phyloP scores from a whole-genome alignment of 169 alveolate species.

The Plasmodium billcollinsi region DNA sequence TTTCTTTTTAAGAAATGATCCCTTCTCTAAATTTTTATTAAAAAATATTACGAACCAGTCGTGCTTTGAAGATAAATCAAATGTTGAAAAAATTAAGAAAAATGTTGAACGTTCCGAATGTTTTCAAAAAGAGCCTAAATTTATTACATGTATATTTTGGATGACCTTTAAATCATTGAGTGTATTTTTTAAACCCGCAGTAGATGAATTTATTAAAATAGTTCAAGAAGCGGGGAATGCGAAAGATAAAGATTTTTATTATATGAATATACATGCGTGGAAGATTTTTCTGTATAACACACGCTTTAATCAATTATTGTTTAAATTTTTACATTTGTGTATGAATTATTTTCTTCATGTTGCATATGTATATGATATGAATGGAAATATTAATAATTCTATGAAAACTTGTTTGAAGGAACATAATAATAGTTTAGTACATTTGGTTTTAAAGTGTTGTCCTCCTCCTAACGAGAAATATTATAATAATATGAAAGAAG shows the following conservation, averaged over 20 bases:
- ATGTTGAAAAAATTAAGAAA: slow-evolving; percentile 74
- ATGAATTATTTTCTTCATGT: slow-evolving; percentile 77
- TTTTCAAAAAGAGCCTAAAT: slow-evolving; percentile 82
- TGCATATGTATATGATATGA: slow-evolving; percentile 69
- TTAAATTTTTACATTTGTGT: slow-evolving; percentile 80
- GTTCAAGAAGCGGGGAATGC: slow-evolving; percentile 63
- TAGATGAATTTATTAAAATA: slow-evolving; percentile 83
- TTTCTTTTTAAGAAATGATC: slow-evolving; percentile 64
- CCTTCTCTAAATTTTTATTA: slow-evolving; percentile 37
- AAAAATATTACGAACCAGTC: slow-evolving; percentile 32
- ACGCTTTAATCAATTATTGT: slow-evolving; percentile 69
- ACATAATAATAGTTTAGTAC: slow-evolving; percentile 37
- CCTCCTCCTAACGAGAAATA: slow-evolving; percentile 58
- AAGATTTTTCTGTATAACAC: slow-evolving; percentile 80
- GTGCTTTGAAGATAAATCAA: slow-evolving; percentile 44
- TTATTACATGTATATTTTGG: slow-evolving; percentile 91
- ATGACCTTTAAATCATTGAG: slow-evolving; percentile 85
- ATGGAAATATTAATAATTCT: slow-evolving; percentile 29
- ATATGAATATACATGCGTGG: slow-evolving; percentile 81
- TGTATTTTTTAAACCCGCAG: slow-evolving; percentile 86
- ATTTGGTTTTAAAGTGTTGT: slow-evolving; percentile 52
- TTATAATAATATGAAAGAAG: background rate
- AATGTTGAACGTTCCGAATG: slow-evolving; percentile 34
- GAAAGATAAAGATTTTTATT: slow-evolving; percentile 79
- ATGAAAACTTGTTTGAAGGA: slow-evolving; percentile 57